These are phyloP conservation scores for Pseudonectria buxi DNA, from an alignment of 2,329 filamentous ascomycete genomes.

Conservation along the genomic window DNA sequence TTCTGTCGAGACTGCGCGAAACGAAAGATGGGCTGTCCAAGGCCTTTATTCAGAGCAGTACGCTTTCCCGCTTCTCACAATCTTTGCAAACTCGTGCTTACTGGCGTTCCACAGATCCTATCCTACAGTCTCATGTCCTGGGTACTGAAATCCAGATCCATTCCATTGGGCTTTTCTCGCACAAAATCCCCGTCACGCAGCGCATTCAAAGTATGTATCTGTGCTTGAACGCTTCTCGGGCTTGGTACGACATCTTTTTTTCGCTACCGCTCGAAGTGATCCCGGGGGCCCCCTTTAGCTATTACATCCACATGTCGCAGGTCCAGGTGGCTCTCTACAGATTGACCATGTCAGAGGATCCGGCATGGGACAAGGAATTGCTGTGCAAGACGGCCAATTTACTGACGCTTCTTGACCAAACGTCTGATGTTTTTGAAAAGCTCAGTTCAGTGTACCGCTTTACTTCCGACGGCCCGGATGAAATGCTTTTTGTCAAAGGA, in stretches of 20 bases:
- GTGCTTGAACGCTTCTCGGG: constrained; percentile 27
- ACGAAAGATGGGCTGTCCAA: constrained; percentile 19
- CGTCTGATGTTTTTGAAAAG: constrained; percentile 25
- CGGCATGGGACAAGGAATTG: constrained; percentile 34
- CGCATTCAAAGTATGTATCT: constrained; percentile 31
- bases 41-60: constrained; percentile 21
- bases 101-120: constrained; percentile 16
- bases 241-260: constrained; percentile 32
- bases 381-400: constrained; percentile 31
- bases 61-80: constrained; percentile 4
- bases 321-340: constrained; percentile 32
- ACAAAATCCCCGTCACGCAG: constrained; percentile 23
- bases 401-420: constrained; percentile 27
- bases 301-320: constrained; percentile 30
- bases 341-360: constrained; percentile 33
- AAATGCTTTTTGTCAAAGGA: constrained; percentile 26
- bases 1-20: constrained; percentile 22
- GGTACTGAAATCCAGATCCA: constrained; percentile 26
- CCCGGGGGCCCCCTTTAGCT: constrained; percentile 26
- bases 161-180: constrained; percentile 27
- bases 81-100: not conserved
- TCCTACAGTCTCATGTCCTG: constrained; percentile 24
- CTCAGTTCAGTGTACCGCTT: constrained; percentile 22
- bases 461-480: constrained; percentile 21
- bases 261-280: constrained; percentile 22